Conservation (phyloP, 164 flowering plant genomes). For the grape (Vitis vinifera) region ASM3070453v1 NC_081821.1:10998501-10999000, state of each 20-base stretch:
- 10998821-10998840: conserved; percentile 29
- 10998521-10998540: no score
- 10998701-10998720: conserved; percentile 15
- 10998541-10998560: no score
- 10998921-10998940: not conserved
- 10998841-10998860: conserved; percentile 21
- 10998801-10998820: conserved; percentile 23
- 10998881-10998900: not conserved
- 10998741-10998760: conserved; percentile 10
- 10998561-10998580: not conserved
- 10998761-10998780: conserved; percentile 11
- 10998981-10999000: no score
- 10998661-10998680: conserved; percentile 18
- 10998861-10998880: not conserved
- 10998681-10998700: conserved; percentile 8
- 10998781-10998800: conserved; percentile 12
- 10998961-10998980: not conserved
- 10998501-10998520: no score
- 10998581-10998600: not conserved
- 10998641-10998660: conserved; percentile 19
- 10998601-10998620: no score
- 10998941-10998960: not conserved
- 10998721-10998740: conserved; percentile 28
- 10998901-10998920: conserved; percentile 11
- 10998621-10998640: not conserved